These are phyloP conservation scores for Linnemannia zychae DNA, from an alignment of 192 early-diverging fungal genomes.

Conservation along the genomic window DNA sequence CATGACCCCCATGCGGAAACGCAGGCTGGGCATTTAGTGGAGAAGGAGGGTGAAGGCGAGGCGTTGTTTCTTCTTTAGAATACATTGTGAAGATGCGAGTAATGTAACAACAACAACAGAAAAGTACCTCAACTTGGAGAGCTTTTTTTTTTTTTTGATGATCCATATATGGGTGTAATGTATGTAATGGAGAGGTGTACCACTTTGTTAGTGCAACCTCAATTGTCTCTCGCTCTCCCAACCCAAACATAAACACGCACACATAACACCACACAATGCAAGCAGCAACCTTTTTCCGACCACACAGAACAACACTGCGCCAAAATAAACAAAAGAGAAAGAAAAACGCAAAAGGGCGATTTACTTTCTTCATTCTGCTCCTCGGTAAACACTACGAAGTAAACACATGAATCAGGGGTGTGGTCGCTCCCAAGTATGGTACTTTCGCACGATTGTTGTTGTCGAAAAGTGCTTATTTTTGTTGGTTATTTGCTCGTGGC, in stretches of 20 bases:
- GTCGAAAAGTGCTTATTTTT: neutral
- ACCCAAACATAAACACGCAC: no score
- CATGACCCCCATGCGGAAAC: conserved; percentile 54
- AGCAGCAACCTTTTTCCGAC: neutral
- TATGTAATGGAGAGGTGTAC: neutral
- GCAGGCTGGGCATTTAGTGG: conserved; percentile 55
- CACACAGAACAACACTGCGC: neutral
- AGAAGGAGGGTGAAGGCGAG: neutral
- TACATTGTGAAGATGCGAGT: neutral
- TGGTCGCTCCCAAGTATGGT: neutral
- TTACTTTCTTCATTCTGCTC: neutral
- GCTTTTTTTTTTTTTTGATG: neutral
- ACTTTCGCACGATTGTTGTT: neutral
- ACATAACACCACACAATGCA: neutral
- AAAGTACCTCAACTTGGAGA: neutral
- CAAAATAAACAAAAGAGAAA: neutral
- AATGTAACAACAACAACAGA: neutral
- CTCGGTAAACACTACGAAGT: neutral
- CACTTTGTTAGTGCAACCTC: neutral
- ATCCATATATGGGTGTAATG: neutral
- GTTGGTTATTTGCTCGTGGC: neutral
- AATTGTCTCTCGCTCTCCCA: neutral
- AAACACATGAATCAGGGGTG: neutral
- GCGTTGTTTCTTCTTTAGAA: neutral
- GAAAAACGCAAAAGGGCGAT: neutral